Percentiles rank a stretch among this genome's conserved stretches.
Conservation (phyloP, 768 basidiomycete species). For the Mycena galopus region DNA sequence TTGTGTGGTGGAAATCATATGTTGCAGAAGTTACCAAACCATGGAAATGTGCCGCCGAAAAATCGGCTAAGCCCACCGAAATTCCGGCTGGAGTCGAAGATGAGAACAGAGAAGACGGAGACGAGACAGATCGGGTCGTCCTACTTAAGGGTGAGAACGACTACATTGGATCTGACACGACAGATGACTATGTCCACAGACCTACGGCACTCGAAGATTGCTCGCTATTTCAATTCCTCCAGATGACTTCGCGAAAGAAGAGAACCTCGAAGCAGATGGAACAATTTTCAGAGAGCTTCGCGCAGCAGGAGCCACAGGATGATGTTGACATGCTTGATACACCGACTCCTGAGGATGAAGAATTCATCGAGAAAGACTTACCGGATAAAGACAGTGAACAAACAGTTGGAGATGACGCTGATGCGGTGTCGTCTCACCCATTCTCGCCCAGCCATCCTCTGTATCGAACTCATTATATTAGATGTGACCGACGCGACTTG, state of each 20-base stretch:
- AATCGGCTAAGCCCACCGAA: not conserved
- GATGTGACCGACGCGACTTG: not conserved
- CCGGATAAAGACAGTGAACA: not conserved
- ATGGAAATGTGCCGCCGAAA: not conserved
- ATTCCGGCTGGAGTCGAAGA: not conserved
- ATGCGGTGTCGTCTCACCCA: not conserved
- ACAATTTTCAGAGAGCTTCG: not conserved
- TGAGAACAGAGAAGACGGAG: not conserved
- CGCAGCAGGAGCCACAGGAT: too few relatives aligned
- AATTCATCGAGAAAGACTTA: not conserved
- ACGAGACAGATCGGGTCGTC: not conserved
- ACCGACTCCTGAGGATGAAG: not conserved
- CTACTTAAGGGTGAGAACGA: not conserved
- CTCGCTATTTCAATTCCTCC: not conserved
- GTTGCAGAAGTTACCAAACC: not conserved
- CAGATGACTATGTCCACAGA: conserved; percentile 4
- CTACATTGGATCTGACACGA: not conserved
- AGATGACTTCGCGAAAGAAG: not conserved
- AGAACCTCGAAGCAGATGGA: not conserved
- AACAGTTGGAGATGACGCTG: not conserved
- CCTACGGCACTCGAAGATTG: not conserved
- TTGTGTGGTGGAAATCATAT: not conserved
- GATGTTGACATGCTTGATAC: not conserved
- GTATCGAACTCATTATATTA: not conserved
- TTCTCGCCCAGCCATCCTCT: not conserved